Conservation (phyloP, 371 early-diverging fungal species). For the Mortierella sp. region DNA sequence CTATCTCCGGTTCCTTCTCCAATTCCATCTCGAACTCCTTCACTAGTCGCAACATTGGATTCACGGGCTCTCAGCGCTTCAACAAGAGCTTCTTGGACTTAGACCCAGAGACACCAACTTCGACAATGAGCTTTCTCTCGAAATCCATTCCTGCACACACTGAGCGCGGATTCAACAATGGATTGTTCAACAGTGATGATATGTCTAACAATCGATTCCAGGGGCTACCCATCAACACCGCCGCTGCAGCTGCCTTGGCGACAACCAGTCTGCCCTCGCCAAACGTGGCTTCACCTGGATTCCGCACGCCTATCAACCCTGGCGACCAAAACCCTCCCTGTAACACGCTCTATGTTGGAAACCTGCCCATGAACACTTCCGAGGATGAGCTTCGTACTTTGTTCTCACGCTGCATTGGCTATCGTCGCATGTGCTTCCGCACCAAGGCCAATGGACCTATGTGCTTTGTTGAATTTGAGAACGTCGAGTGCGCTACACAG, state of each 20-base stretch:
- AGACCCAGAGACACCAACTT: constrained; percentile 29
- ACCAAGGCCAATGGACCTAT: constrained; percentile 89
- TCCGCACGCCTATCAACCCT: constrained; percentile 64
- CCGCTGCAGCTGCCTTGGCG: constrained; percentile 45
- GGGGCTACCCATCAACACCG: constrained; percentile 59
- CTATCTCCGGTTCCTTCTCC: constrained; percentile 47
- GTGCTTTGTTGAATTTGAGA: constrained; percentile 95
- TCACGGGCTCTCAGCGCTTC: constrained; percentile 37
- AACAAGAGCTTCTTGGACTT: constrained; percentile 45
- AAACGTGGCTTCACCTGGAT: constrained; percentile 46
- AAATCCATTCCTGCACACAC: constrained; percentile 57
- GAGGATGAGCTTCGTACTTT: constrained; percentile 87
- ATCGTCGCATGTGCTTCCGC: constrained; percentile 87
- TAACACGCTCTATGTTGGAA: constrained; percentile 97
- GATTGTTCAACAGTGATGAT: constrained; percentile 66
- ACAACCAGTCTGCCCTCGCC: constrained; percentile 54
- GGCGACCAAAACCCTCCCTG: constrained; percentile 96
- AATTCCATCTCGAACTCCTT: constrained; percentile 49
- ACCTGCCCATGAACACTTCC: constrained; percentile 83
- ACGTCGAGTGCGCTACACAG: constrained; percentile 86
- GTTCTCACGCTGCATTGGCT: constrained; percentile 84
- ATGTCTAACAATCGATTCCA: constrained; percentile 58
- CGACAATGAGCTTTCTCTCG: constrained; percentile 49
- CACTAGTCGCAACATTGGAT: constrained; percentile 29
- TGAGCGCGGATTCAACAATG: constrained; percentile 69